Evolutionary conservation across 331 rosid species (phyloP), one percentile per base, ranked within the genome.

Genomic region (Malus hybrid): DNA sequence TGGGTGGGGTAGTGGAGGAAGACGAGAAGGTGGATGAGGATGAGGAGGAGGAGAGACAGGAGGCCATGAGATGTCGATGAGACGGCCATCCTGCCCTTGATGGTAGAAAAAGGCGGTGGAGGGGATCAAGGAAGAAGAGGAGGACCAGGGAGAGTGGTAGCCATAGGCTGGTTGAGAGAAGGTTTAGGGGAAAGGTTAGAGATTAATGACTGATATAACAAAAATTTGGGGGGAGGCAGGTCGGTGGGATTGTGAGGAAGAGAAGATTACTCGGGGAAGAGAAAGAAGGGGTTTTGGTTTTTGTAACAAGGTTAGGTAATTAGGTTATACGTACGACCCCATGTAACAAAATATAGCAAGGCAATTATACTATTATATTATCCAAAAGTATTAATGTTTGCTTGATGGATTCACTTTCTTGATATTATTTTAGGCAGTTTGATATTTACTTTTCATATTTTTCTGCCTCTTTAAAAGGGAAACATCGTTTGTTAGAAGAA

Each of bases 41-140:
- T 22, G 65, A 79, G 57, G 71, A 69, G 52, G 74, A 71, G 77
- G 64, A 66, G 48, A 46, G 70, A 73, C 77, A 73, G 77, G 77
- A 73, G 77, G 77, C 77, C 77, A 13, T 72, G 63, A 64, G 59
- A 66, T 56, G 77, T 36, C 31, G 46, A n/a, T 31, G 69, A 32
- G 15, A 69, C 22, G 90, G 96, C 98, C 98, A 89, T 93, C 93
- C 96, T 86, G 95, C 83, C 86, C 76, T 73, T 70, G 39, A 65
- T 57, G 86, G 76, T 76, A 54, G 28, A 22, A 69, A 80, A 27
- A 78, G 59, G 34, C 13, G 32, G 66, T 52, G 20, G 57, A 52
- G 63, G 83, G 28, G 27, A 44, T 52, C 69, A 72, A 39, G 79
- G 76, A 70, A 55, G 71, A 27, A 59, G 76, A 39, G 42, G 80